Base-by-base conservation (phyloP, 306 rosid genomes). In the Lathyrus aphaca region DNA sequence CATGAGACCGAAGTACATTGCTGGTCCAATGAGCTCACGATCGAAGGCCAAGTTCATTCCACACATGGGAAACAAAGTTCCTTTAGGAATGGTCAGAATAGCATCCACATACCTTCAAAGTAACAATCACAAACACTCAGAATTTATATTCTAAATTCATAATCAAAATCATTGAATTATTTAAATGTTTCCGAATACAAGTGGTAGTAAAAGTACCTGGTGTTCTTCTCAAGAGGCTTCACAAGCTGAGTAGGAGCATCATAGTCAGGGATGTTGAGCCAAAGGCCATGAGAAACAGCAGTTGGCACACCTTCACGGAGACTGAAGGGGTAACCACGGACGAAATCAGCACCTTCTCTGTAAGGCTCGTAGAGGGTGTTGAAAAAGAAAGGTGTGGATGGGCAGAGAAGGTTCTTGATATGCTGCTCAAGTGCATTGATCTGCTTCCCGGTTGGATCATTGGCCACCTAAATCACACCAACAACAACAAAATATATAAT, bases 1-100 rank as follows among this genome's bases (percentile, higher is more conserved):
- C 96, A 91, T 91, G 79, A 91, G 97, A 48, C 97, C 97, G 23
- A 91, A 91, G 89, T 91, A 91, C 97, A 91, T 91, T 54, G 97
- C 97, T 44, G 96, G 86, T 72, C 97, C 97, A 1, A 91, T 86
- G 66, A 91, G 93, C 4, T 91, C 93, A 11, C 96, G 93, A 42
- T 91, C 89, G 15, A 91, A 91, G 58, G 87, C 88, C 86, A 91
- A 82, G 61, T 91, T 91, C 97, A 91, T 91, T 38, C 97, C 97
- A 49, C 97, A 91, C 96, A 91, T 88, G 62, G 97, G 96, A 71
- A 91, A 82, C 7, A 82, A 61, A 54, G 86, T 82, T 37, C 86
- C 83, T 25, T 82, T 82, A 17, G 86, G 86, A 1, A 82, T 82
- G 66, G 86, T 82, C 49, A 82, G 0, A 30, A 82, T 53, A 55